Conservation (phyloP, 164 flowering plant genomes). For the Nymphaea thermarum region DNA sequence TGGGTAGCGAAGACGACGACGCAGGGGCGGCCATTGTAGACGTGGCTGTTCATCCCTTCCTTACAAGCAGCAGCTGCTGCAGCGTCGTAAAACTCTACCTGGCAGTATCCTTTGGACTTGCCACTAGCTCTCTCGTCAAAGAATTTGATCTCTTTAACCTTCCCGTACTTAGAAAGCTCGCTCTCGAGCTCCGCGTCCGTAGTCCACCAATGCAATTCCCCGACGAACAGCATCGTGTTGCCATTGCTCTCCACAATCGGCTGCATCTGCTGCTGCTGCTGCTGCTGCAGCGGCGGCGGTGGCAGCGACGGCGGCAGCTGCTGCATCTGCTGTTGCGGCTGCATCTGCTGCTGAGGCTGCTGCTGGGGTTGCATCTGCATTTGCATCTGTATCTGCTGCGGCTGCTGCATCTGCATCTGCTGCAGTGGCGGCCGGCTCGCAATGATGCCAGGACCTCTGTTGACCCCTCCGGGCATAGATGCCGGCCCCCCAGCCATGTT, state of each 20-base stretch:
- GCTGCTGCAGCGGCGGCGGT: slow-evolving; percentile 9
- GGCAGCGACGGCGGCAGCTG: too few species aligned
- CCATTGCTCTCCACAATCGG: slow-evolving; percentile 25
- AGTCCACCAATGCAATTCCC: slow-evolving; percentile 79
- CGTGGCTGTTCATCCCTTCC: slow-evolving; percentile 54
- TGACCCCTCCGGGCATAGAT: not conserved
- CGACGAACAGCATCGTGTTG: slow-evolving; percentile 51
- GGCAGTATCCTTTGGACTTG: slow-evolving; percentile 73
- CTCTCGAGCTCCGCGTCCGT: slow-evolving; percentile 68
- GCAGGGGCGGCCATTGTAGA: slow-evolving; percentile 63
- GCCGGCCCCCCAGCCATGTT: not conserved
- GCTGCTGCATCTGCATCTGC: not conserved
- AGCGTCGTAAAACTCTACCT: slow-evolving; percentile 59
- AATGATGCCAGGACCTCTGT: not conserved
- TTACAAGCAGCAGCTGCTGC: slow-evolving; percentile 53
- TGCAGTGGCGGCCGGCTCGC: not conserved
- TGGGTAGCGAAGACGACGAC: slow-evolving; percentile 67
- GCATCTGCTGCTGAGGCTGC: not conserved
- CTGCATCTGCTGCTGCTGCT: slow-evolving; percentile 15
- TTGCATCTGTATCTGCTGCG: not conserved
- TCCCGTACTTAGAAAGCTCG: slow-evolving; percentile 46
- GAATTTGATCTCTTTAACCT: slow-evolving; percentile 57
- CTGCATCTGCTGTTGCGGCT: not conserved
- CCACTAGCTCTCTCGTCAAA: slow-evolving; percentile 76
- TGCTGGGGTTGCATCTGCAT: not conserved